Conservation (phyloP, 306 rosid genomes). For the Chamaecrista fasciculata region DNA sequence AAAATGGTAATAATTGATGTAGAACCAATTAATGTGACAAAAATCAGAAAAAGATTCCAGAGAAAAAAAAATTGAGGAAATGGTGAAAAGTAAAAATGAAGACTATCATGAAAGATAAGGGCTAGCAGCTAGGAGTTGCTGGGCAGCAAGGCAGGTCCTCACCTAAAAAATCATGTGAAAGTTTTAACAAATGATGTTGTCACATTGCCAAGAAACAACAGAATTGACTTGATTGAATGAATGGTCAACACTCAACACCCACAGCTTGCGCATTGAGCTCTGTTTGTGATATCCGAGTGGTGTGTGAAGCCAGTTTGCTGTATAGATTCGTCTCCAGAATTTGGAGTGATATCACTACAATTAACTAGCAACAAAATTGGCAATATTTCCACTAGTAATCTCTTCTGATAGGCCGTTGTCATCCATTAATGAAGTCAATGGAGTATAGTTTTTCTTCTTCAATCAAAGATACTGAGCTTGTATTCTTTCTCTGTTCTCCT, state of each 20-base stretch:
- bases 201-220: background rate
- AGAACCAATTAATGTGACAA: constrained; percentile 32
- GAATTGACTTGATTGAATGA: background rate
- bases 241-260: too few species aligned
- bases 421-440: constrained; percentile 12
- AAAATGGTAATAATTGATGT: constrained; percentile 24
- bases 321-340: constrained; percentile 24
- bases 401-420: background rate
- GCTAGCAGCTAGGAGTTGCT: constrained; percentile 16
- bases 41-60: constrained; percentile 34
- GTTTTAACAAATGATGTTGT: background rate
- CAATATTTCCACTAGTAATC: constrained; percentile 29
- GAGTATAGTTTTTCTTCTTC: constrained; percentile 13
- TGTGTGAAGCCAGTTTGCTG: constrained; percentile 19
- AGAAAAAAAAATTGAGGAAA: background rate
- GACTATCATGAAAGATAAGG: constrained; percentile 12
- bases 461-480: constrained; percentile 74
- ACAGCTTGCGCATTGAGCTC: background rate
- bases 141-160: too few species aligned
- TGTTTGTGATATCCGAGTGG: background rate
- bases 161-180: constrained; percentile 2
- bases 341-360: constrained; percentile 5
- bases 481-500: constrained; percentile 78
- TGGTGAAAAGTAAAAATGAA: background rate
- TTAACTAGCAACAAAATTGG: constrained; percentile 30